Evolutionary conservation across 1,284 basidiomycete species (phyloP), one percentile per base, ranked within the genome.

Genomic region (Xerocomus minutiporus): DNA sequence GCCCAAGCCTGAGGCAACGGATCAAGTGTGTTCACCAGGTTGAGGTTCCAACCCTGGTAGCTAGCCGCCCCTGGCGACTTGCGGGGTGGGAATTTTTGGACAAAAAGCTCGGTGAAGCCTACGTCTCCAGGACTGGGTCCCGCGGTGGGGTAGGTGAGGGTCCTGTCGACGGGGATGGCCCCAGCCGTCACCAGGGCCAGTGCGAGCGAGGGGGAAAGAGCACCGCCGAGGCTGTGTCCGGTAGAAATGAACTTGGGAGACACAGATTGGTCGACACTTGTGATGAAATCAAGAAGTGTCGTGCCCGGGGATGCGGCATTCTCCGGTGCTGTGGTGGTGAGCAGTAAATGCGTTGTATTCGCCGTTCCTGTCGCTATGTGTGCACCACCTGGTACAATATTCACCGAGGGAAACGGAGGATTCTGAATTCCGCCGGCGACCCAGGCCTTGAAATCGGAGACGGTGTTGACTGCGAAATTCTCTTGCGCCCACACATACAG

Each of bases 21-120:
- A 2, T 59, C 54, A 8, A 51, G 31, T 5, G 25, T 31, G 39
- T 59, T 59, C 38, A 59, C 51, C 35, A 59, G 43, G 20, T 59
- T 59, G 28, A 39, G 46, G 40, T 59, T 59, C 57, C 58, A 59
- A 8, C 46, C 54, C 9, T 56, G 45, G 36, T 59, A 59, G 29
- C 29, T 28, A 5, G 11, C 6, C 8, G 38, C 29, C 6, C 12
- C 26, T 0, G 25, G 29, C 1, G 20, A 11, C 35, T 38, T 40
- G 12, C 38, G 40, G n/a, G 50, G 1, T 1, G 58, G 58, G 40
- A 59, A 39, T 8, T 34, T 43, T 4, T 25, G 1, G 8, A 12
- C 23, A 17, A 42, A 49, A 31, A 42, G 39, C 9, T 49, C 23
- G 11, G 40, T 32, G 23, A 41, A 49, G 12, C 9, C 48, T 25